Percentiles rank a stretch among this genome's conserved stretches.
Evolutionary conservation across 345 rosid species (phyloP).

Genomic region (Gossypium raimondii): DNA sequence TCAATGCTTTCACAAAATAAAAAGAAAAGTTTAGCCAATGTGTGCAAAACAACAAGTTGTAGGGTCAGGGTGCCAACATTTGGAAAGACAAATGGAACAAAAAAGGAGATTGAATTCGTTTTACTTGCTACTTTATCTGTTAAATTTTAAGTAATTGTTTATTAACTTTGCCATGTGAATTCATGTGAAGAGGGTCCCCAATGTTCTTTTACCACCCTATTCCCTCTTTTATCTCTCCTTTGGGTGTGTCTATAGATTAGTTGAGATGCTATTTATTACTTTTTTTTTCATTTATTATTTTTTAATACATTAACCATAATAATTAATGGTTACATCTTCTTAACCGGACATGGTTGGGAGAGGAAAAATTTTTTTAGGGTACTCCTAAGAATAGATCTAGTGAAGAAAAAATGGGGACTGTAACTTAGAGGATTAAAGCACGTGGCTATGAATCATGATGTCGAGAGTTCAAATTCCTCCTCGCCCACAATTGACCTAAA

Average conservation of each 20-base stretch:
- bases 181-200: conserved; percentile 51
- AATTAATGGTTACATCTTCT: too few species aligned
- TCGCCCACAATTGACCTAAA: too few species aligned
- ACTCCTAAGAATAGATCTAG: too few species aligned
- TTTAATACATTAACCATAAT: too few species aligned
- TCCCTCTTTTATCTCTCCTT: conserved; percentile 13
- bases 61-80: conserved; percentile 25
- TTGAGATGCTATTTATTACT: too few species aligned
- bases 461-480: too few species aligned
- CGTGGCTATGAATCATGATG: too few species aligned
- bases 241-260: neutral
- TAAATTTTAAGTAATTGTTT: conserved; percentile 16
- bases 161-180: conserved; percentile 43
- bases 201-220: conserved; percentile 21
- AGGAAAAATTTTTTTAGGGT: too few species aligned
- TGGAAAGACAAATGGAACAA: conserved; percentile 18
- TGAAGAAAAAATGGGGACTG: accelerated
- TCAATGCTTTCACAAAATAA: conserved; percentile 15
- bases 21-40: neutral
- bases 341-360: too few species aligned
- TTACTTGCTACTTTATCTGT: conserved; percentile 15
- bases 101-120: conserved; percentile 5
- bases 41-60: neutral
- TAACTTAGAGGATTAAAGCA: too few species aligned
- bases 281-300: too few species aligned